phyloP scores from a whole-genome alignment of 495 filamentous ascomycete genomes.

The Hypoxylon fuscum region DNA sequence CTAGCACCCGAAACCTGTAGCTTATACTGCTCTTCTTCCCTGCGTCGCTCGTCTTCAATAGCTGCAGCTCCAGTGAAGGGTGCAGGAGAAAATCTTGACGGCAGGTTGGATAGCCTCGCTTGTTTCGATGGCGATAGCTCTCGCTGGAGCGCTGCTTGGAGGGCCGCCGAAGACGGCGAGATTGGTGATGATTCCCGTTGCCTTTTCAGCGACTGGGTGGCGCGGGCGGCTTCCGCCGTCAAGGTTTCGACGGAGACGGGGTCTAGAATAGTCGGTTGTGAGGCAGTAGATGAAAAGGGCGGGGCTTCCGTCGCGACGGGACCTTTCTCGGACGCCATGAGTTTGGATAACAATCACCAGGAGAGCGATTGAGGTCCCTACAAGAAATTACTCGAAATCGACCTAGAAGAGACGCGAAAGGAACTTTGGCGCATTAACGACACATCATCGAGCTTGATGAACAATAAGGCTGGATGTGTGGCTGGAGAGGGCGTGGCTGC shows the following conservation, averaged over 20 bases:
- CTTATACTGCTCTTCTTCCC: slow-evolving; percentile 58
- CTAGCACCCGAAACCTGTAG: slow-evolving; percentile 50
- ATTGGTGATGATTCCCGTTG: slow-evolving; percentile 57
- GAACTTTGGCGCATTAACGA: slow-evolving; percentile 47
- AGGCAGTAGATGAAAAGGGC: slow-evolving; percentile 48
- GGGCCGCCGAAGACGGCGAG: slow-evolving; percentile 48
- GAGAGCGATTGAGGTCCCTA: slow-evolving; percentile 33
- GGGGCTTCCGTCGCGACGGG: slow-evolving; percentile 55
- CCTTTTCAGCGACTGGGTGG: slow-evolving; percentile 58
- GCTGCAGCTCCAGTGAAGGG: slow-evolving; percentile 65
- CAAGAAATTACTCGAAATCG: slow-evolving; percentile 31
- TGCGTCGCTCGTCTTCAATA: slow-evolving; percentile 62
- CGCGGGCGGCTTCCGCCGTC: slow-evolving; percentile 45
- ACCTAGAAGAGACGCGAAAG: slow-evolving; percentile 30
- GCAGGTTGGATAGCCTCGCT: slow-evolving; percentile 54
- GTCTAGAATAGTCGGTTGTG: slow-evolving; percentile 40
- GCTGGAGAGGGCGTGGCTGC: slow-evolving; percentile 62
- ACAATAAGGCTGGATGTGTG: slow-evolving; percentile 55
- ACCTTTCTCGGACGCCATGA: slow-evolving; percentile 58
- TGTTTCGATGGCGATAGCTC: slow-evolving; percentile 62
- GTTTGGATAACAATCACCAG: slow-evolving; percentile 25
- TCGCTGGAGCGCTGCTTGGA: slow-evolving; percentile 46
- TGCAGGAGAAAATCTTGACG: slow-evolving; percentile 58
- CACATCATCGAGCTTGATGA: slow-evolving; percentile 52
- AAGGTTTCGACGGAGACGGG: slow-evolving; percentile 45